Evolutionary conservation across 306 rosid genomes (phyloP), one percentile per base, ranked within the genome.

Genomic region (Cicer judaicum): DNA sequence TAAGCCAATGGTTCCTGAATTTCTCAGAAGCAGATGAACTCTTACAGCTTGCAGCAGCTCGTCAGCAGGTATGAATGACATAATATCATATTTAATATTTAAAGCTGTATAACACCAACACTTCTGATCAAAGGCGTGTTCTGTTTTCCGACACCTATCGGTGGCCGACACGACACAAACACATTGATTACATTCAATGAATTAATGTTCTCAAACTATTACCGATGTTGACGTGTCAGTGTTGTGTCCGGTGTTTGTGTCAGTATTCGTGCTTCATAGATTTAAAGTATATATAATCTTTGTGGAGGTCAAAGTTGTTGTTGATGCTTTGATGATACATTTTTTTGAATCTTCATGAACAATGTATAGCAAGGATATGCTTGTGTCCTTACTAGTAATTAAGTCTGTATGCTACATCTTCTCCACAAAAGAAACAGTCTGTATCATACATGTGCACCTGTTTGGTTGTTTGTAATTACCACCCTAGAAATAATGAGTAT

Each of bases 1-100:
- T 90, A 59, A 76, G 72, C 85, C 92, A 88, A 70, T 87, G 89
- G 95, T 89, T 91, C 82, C 75, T 59, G 71, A 88, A 88, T 78
- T 89, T 88, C 83, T 93, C 93, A 19, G 97, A 89, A 88, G 91
- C 91, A 78, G 98, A 93, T 84, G 94, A 89, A 70, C 88, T 92
- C 16, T 80, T 87, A 69, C 92, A 86, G 87, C 92, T 89, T 78
- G 97, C 93, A 42, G 91, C 96, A 76, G 95, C 93, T 82, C 90
- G 87, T 34, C 93, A 89, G 70, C 95, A 89, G 95, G 98, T 89
- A 68, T 18, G 36, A 57, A 14, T 68, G 68, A 60, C 46, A 73
- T 44, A 24, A 61, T 57, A 59, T 79, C 59, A 39, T 66, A 79
- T 63, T 68, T 53, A 6, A 21, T 3, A 29, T 29, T 29, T 29